These are phyloP conservation scores for Populus nigra DNA, from an alignment of 345 rosid genomes.

Conservation along the genomic window DNA sequence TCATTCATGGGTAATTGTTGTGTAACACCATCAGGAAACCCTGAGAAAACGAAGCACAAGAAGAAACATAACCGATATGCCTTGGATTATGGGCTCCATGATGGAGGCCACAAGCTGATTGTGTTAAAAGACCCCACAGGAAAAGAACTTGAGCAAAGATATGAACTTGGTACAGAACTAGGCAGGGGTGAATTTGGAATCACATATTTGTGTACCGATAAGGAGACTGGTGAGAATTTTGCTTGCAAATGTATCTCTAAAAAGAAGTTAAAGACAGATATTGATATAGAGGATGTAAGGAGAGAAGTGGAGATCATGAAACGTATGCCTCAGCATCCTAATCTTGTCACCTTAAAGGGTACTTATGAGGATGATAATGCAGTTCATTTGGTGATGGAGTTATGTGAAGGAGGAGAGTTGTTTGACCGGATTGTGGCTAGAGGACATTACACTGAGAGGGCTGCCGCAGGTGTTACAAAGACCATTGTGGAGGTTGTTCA, in stretches of 20 bases:
- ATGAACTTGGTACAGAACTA: slow-evolving; percentile 33
- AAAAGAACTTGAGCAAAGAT: slow-evolving; percentile 23
- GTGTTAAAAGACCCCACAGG: slow-evolving; percentile 28
- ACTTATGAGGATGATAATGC: slow-evolving; percentile 33
- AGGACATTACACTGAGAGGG: slow-evolving; percentile 40
- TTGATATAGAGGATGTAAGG: slow-evolving; percentile 37
- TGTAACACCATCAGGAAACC: slow-evolving; percentile 16
- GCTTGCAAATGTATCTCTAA: slow-evolving; percentile 36
- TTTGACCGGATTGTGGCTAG: slow-evolving; percentile 35
- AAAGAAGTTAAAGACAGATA: slow-evolving; percentile 30
- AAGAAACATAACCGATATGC: slow-evolving; percentile 28
- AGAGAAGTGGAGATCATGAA: slow-evolving; percentile 41
- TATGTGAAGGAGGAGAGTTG: slow-evolving; percentile 38
- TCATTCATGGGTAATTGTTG: slow-evolving; percentile 35
- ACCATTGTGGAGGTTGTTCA: slow-evolving; percentile 42
- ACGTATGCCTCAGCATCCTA: slow-evolving; percentile 29
- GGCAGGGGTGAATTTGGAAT: slow-evolving; percentile 42
- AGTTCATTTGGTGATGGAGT: slow-evolving; percentile 39
- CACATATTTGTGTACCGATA: slow-evolving; percentile 34
- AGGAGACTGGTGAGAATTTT: slow-evolving; percentile 20
- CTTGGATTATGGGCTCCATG: not conserved
- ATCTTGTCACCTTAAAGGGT: slow-evolving; percentile 29
- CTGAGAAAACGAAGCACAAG: slow-evolving; percentile 18
- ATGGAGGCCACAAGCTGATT: slow-evolving; percentile 17
- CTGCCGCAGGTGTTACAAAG: slow-evolving; percentile 36